Conservation (phyloP, 768 basidiomycete genomes). For the Agaricus subrufescens region DNA sequence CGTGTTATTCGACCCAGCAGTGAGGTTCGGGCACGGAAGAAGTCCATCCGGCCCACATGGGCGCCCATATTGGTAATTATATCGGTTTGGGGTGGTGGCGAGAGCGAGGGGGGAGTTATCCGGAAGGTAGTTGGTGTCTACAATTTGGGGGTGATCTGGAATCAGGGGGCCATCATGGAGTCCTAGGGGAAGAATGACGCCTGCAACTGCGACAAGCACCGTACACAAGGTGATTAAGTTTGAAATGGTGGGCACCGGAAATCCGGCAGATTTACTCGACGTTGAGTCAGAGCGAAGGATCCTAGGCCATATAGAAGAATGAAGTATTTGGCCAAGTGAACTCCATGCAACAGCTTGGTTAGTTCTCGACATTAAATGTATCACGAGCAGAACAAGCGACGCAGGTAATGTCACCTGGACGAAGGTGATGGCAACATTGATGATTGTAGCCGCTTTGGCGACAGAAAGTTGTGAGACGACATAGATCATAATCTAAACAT, state of each 20-base stretch:
- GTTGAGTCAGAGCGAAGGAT: constrained; percentile 13
- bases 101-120: constrained; percentile 18
- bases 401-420: constrained; percentile 16
- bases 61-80: constrained; percentile 8
- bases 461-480: constrained; percentile 13
- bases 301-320: constrained; percentile 17
- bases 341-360: constrained; percentile 17
- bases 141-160: not conserved
- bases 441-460: constrained; percentile 18
- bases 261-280: not conserved
- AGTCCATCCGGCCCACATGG: not conserved
- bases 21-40: not conserved
- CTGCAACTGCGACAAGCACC: not conserved
- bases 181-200: not conserved
- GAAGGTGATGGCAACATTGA: constrained; percentile 15
- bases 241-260: constrained; percentile 1
- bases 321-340: constrained; percentile 13
- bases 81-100: constrained; percentile 14
- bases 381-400: constrained; percentile 15
- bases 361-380: constrained; percentile 11
- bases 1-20: constrained; percentile 4
- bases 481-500: not conserved
- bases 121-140: constrained; percentile 9
- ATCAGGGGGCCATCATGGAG: not conserved
- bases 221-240: not conserved